These are phyloP conservation scores for Aspergillus ochraceoroseus DNA, from an alignment of 2,329 filamentous ascomycete species.

Conservation along the genomic window DNA sequence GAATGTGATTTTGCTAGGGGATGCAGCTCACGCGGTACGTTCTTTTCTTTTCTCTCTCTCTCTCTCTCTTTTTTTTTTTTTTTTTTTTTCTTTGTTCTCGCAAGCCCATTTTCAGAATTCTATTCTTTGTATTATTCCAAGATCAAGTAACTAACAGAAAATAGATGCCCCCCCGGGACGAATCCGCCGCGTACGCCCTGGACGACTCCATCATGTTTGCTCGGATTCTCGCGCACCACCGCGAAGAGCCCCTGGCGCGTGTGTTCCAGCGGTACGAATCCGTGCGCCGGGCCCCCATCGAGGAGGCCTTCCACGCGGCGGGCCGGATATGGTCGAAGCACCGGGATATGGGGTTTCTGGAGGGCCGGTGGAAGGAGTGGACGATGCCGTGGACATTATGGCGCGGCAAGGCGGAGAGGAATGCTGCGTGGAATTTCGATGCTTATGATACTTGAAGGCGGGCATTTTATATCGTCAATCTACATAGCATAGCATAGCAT, in stretches of 20 bases:
- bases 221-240: slow-evolving; percentile 29
- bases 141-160: too few relatives aligned
- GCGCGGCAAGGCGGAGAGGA: slow-evolving; percentile 1
- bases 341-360: slow-evolving; percentile 16
- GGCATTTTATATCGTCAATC: neutral
- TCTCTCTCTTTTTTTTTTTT: neutral
- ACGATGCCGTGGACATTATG: slow-evolving; percentile 11
- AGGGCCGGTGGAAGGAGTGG: slow-evolving; percentile 14
- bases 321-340: slow-evolving; percentile 14
- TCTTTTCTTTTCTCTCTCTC: neutral
- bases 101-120: too few relatives aligned
- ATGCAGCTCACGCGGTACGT: slow-evolving; percentile 43
- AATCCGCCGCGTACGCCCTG: slow-evolving; percentile 40
- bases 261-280: slow-evolving; percentile 32
- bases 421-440: slow-evolving; percentile 11
- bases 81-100: too few relatives aligned
- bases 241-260: slow-evolving; percentile 22
- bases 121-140: too few relatives aligned
- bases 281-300: slow-evolving; percentile 32
- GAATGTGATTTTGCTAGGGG: slow-evolving; percentile 39
- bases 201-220: slow-evolving; percentile 41
- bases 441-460: slow-evolving; percentile 9
- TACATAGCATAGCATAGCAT: too few relatives aligned
- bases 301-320: slow-evolving; percentile 33
- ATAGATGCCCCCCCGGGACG: slow-evolving; percentile 43